Base-by-base conservation (phyloP, 768 basidiomycete genomes). In the Thelephora aurantiotincta region DNA sequence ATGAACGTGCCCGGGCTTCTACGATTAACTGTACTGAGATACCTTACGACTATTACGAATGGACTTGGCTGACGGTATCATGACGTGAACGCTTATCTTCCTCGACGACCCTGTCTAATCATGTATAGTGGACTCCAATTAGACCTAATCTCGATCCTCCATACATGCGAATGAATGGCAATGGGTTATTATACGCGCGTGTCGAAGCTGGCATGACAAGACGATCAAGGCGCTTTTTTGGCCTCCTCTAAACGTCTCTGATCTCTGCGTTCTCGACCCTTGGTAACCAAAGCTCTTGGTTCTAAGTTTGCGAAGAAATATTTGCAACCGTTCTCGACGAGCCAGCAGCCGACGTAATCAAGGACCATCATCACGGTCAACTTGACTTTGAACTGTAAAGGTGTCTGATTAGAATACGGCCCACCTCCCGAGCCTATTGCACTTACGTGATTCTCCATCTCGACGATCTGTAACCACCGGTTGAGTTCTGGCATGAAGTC, bases 401-500 rank as follows among this genome's bases (percentile, higher is more conserved):
- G 46, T 49, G 33, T 16, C 46, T n/a, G 22, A 13, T 38, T 19
- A 53, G 19, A 52, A 26, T 33, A n/a, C 42, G 26, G 14, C 16
- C 14, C 6, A 20, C 22, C 33, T 23, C 16, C 38, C 20, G 16
- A 34, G 20, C 46, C 30, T 7, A 34, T 44, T 30, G 13, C 35
- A 77, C 90, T 51, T 57, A 96, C 93, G 30, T 67, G 53, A 7
- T 57, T 57, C 41, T 78, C 65, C 94, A 99, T 93, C 62, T 86
- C 89, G 20, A 96, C 91, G 37, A 98, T 82, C 63, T 98, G 96
- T 42, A 99, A 72, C 94, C 96, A 98, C 22, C 88, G 70, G 60
- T 94, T 98, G 50, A 96, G 59, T 65, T 99, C 96, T 1, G 96
- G 96, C 60, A 96, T 69, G 55, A 99, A 84, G 60, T 99, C 91